Evolutionary conservation across 129 eudicot genomes (phyloP), one percentile per base, ranked within the genome.

Genomic region (Pulicaria dysenterica): DNA sequence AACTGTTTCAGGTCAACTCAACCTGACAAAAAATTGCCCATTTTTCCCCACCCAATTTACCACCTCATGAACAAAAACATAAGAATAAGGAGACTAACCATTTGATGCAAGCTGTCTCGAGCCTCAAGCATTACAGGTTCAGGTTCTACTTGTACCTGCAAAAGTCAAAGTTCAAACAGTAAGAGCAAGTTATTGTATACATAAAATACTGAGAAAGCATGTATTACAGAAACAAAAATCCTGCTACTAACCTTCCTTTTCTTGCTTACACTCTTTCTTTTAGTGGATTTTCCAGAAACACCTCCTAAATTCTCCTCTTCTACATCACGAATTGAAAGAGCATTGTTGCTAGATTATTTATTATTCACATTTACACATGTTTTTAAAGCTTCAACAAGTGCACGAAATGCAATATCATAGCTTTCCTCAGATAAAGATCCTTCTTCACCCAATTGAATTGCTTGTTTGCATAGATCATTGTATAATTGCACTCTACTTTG

Each of bases 41-140:
- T 12, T 17, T 8, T 57, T 14, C n/a, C 9, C 42, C 3, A 14
- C 41, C 10, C 40, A 31, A 4, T 24, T 58, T 34, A n/a, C 39
- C 38, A 15, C 16, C 15, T 70, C 38, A 19, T 7, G 1, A 34
- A 58, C 6, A 16, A 49, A 51, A 60, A 53, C 11, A 24, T 54
- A 65, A 7, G 19, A 58, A 7, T 14, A 53, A 44, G 2, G 45
- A 42, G 65, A 73, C 71, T 13, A 79, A 79, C 83, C 79, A 79
- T 73, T 67, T 79, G 83, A 6, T 73, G 83, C 79, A 79, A 38
- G 83, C 43, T 73, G 40, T 79, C 83, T 56, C 83, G 83, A 58
- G 75, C 79, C 70, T 79, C 79, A 1, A 65, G 79, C 79, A 66
- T 73, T 66, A 66, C 79, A 67, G 79, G 79, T 73, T 79, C 83